A percentile compares a stretch with the other conserved stretches of the same genome.
Conservation (phyloP, 2,329 filamentous ascomycete species). For the Phialophora expanda region DNA sequence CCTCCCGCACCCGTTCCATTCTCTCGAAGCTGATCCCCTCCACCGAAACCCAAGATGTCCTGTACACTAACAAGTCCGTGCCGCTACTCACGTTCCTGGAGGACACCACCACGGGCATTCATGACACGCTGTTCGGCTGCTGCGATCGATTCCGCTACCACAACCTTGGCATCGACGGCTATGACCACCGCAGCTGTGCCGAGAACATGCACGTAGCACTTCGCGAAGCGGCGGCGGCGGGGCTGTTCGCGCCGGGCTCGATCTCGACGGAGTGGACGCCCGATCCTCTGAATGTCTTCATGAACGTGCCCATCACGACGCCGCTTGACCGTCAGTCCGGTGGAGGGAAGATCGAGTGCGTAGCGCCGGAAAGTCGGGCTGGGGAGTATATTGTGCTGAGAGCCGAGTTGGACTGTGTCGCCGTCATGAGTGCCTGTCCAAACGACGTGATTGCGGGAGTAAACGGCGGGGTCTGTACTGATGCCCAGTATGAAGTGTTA, state of each 20-base stretch:
- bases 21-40: constrained; percentile 42
- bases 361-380: constrained; percentile 44
- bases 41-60: constrained; percentile 40
- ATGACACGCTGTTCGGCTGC: constrained; percentile 51
- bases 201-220: constrained; percentile 49
- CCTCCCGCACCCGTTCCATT: constrained; percentile 48
- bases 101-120: constrained; percentile 48
- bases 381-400: constrained; percentile 46
- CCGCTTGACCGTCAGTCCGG: constrained; percentile 34
- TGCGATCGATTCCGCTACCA: constrained; percentile 49
- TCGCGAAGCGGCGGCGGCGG: constrained; percentile 36
- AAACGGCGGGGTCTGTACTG: constrained; percentile 46
- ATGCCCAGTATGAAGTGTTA: constrained; percentile 39
- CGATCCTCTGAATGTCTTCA: constrained; percentile 52
- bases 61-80: constrained; percentile 48
- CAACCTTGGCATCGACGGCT: constrained; percentile 42
- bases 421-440: constrained; percentile 52
- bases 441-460: constrained; percentile 48
- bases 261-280: constrained; percentile 42
- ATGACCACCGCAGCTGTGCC: constrained; percentile 49
- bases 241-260: constrained; percentile 39
- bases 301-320: constrained; percentile 47
- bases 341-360: constrained; percentile 41
- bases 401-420: constrained; percentile 46
- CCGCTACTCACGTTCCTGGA: constrained; percentile 47